A percentile compares a stretch with the other conserved stretches of the same genome.
Evolutionary conservation across 768 basidiomycete genomes (phyloP).

Genomic region (Lentinus tigrinus): DNA sequence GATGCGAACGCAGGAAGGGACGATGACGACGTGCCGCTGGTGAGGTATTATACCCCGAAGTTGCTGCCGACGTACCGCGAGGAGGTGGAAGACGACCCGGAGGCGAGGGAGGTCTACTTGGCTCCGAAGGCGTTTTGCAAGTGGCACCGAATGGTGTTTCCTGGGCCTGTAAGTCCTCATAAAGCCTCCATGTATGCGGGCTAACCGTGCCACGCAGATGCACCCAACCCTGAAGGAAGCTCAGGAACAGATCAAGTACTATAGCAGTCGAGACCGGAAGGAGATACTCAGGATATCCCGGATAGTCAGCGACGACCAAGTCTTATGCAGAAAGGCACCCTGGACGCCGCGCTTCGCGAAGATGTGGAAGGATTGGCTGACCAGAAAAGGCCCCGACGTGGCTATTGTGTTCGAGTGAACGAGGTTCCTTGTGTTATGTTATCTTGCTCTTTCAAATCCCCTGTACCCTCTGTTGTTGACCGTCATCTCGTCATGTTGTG

Average conservation of each 20-base stretch:
- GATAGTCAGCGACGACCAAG: conserved; percentile 36
- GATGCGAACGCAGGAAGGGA: conserved; percentile 7
- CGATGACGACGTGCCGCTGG: conserved; percentile 12
- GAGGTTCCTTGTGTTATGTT: neutral
- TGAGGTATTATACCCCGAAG: conserved; percentile 21
- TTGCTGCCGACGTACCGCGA: conserved; percentile 40
- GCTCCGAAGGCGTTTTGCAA: conserved; percentile 40
- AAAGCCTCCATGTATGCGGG: neutral
- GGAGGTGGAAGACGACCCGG: conserved; percentile 8
- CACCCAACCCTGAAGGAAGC: conserved; percentile 38
- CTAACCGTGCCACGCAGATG: conserved; percentile 25
- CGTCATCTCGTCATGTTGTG: neutral
- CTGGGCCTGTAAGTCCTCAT: conserved; percentile 39
- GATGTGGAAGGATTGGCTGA: conserved; percentile 42
- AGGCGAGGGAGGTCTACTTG: conserved; percentile 28
- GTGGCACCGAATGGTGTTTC: conserved; percentile 48
- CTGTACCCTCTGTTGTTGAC: neutral
- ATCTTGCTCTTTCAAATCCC: neutral
- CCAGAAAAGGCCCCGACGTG: conserved; percentile 33
- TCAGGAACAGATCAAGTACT: conserved; percentile 31
- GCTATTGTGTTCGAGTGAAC: conserved; percentile 34
- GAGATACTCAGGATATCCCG: conserved; percentile 43
- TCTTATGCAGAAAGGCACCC: conserved; percentile 26
- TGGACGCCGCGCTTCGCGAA: conserved; percentile 31
- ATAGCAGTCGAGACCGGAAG: conserved; percentile 37